Conservation (phyloP, 83 land plant species). For the Picea abies region DNA sequence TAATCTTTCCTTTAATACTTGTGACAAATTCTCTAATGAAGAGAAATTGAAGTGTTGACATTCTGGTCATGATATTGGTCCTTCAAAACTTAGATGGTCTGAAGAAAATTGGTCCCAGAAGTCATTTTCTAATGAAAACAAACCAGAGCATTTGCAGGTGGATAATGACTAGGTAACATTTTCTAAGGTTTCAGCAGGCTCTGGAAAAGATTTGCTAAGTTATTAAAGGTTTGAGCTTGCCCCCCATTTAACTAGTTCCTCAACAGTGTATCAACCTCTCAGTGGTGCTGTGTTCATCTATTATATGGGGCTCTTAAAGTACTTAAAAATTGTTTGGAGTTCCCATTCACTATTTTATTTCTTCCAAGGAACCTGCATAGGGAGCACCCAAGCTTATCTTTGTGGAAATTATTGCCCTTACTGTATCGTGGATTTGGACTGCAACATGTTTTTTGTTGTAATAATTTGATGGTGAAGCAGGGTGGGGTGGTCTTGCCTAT, state of each 20-base stretch:
- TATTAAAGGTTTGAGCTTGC: neutral
- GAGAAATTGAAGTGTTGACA: too few species aligned
- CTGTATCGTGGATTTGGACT: neutral
- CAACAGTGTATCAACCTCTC: too few species aligned
- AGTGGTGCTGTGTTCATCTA: constrained; percentile 1
- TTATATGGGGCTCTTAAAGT: neutral
- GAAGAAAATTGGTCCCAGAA: neutral
- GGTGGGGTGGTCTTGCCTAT: constrained; percentile 13
- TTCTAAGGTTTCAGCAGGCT: neutral
- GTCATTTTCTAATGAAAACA: neutral
- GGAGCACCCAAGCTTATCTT: constrained; percentile 16
- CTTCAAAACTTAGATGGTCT: too few species aligned
- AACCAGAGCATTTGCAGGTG: neutral
- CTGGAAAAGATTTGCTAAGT: neutral
- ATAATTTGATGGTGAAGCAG: neutral
- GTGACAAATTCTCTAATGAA: too few species aligned
- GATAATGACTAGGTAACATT: too few species aligned
- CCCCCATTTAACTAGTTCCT: neutral
- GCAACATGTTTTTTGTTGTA: constrained; percentile 12
- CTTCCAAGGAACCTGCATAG: constrained; percentile 8
- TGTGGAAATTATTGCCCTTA: neutral
- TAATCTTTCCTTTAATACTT: too few species aligned
- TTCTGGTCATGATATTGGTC: neutral
- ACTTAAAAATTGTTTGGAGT: constrained; percentile 16
- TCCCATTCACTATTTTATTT: constrained; percentile 3